These are phyloP conservation scores for Backusella macrospora DNA, from an alignment of 192 early-diverging fungal genomes.

Conservation along the genomic window DNA sequence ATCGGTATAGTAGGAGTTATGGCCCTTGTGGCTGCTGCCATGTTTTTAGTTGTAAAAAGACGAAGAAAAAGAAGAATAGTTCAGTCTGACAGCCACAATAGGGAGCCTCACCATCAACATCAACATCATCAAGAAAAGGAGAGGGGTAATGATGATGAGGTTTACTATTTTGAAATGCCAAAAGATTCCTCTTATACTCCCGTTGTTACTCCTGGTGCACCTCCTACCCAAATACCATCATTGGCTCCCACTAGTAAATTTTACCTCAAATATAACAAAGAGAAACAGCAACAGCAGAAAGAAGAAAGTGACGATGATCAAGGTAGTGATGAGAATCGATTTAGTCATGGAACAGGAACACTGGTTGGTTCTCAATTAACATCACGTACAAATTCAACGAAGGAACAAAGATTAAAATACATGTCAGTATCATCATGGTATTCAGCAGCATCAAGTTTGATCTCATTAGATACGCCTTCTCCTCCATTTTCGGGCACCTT, in stretches of 20 bases:
- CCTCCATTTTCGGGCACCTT: not conserved
- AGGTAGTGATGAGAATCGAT: not conserved
- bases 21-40: conserved; percentile 10
- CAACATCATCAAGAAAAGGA: no score
- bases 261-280: no score
- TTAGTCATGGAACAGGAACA: not conserved
- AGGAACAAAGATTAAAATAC: not conserved
- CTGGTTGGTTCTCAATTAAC: not conserved
- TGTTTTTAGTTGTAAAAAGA: not conserved
- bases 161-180: not conserved
- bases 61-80: not conserved
- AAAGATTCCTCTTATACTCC: not conserved
- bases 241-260: not conserved
- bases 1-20: conserved; percentile 14
- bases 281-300: no score
- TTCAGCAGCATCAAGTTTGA: not conserved
- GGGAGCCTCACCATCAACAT: no score
- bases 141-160: not conserved
- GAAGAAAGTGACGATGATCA: not conserved
- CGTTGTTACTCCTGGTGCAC: not conserved
- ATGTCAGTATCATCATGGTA: conserved; percentile 12
- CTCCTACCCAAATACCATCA: not conserved
- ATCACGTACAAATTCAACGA: not conserved
- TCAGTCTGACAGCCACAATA: not conserved
- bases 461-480: not conserved